These are phyloP conservation scores for Aspergillus pseudonomiae DNA, from an alignment of 2,329 filamentous ascomycete species.

Conservation along the genomic window DNA sequence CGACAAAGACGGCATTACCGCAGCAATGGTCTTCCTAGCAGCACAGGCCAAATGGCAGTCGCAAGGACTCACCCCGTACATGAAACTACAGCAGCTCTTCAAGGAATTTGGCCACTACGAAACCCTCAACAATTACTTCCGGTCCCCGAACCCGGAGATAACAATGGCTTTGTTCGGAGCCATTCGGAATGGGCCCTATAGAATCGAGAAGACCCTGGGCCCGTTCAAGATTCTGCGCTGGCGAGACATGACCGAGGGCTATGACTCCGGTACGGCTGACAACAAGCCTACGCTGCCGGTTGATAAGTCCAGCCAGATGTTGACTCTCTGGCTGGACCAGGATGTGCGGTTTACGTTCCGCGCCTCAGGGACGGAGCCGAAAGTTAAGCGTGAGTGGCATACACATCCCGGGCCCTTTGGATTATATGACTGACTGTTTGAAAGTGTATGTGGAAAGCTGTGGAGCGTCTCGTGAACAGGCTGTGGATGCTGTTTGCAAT, in stretches of 20 bases:
- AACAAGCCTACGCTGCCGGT: constrained; percentile 59
- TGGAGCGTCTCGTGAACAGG: constrained; percentile 37
- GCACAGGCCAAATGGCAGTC: constrained; percentile 55
- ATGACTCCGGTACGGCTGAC: constrained; percentile 58
- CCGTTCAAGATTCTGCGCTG: constrained; percentile 57
- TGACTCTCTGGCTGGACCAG: constrained; percentile 61
- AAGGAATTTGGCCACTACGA: constrained; percentile 62
- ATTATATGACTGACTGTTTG: constrained; percentile 6
- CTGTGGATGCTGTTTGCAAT: constrained; percentile 40
- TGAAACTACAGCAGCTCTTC: constrained; percentile 61
- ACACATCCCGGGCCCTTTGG: neutral
- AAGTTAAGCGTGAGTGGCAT: constrained; percentile 61
- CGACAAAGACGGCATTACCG: constrained; percentile 67
- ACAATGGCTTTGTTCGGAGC: constrained; percentile 59
- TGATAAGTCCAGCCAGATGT: constrained; percentile 63
- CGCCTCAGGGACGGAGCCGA: constrained; percentile 67
- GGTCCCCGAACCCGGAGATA: constrained; percentile 57
- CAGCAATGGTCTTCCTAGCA: constrained; percentile 61
- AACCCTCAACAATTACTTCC: constrained; percentile 66
- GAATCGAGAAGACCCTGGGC: constrained; percentile 53
- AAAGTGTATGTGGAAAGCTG: constrained; percentile 49
- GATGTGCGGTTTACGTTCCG: constrained; percentile 61
- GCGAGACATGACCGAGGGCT: constrained; percentile 65
- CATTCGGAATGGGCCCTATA: constrained; percentile 52
- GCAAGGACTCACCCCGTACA: constrained; percentile 59